Percentiles rank a stretch among this genome's conserved stretches.
Conservation (phyloP, 352 stramenopile species). For the Pythium sp. region DNA sequence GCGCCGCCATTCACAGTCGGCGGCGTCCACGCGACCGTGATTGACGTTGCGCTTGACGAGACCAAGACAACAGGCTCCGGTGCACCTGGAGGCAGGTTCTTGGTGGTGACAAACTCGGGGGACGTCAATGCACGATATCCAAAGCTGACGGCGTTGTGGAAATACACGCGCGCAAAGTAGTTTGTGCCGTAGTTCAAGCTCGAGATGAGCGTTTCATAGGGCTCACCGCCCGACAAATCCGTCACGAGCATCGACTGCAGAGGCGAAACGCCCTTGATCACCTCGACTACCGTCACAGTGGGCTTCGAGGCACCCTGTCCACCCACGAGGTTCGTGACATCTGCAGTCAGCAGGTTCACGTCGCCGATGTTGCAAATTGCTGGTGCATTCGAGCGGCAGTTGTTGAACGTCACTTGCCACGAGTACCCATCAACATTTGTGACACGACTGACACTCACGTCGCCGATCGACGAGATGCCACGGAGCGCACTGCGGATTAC, state of each 20-base stretch:
- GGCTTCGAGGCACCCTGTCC: constrained; percentile 31
- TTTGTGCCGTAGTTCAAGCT: constrained; percentile 78
- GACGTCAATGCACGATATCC: constrained; percentile 64
- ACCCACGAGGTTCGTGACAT: constrained; percentile 41
- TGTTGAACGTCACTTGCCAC: constrained; percentile 90
- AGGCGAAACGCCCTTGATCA: constrained; percentile 53
- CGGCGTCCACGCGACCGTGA: constrained; percentile 89
- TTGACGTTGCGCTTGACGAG: constrained; percentile 85
- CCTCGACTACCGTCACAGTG: constrained; percentile 48
- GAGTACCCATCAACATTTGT: constrained; percentile 72
- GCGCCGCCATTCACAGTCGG: constrained; percentile 91
- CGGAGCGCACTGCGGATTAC: constrained; percentile 50
- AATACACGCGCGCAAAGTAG: constrained; percentile 91
- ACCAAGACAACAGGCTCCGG: constrained; percentile 86
- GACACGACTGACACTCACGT: constrained; percentile 58
- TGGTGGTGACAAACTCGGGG: constrained; percentile 81
- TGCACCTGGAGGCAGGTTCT: constrained; percentile 85
- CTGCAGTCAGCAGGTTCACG: constrained; percentile 56
- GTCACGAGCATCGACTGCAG: constrained; percentile 49
- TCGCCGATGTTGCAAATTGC: constrained; percentile 91
- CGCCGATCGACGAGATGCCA: constrained; percentile 44
- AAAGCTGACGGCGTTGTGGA: constrained; percentile 87
- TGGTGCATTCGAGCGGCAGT: constrained; percentile 59
- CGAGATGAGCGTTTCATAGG: constrained; percentile 61
- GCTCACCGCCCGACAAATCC: constrained; percentile 74